Conservation (phyloP, 2,329 filamentous ascomycete genomes). For the Monosporascus sp. region DNA sequence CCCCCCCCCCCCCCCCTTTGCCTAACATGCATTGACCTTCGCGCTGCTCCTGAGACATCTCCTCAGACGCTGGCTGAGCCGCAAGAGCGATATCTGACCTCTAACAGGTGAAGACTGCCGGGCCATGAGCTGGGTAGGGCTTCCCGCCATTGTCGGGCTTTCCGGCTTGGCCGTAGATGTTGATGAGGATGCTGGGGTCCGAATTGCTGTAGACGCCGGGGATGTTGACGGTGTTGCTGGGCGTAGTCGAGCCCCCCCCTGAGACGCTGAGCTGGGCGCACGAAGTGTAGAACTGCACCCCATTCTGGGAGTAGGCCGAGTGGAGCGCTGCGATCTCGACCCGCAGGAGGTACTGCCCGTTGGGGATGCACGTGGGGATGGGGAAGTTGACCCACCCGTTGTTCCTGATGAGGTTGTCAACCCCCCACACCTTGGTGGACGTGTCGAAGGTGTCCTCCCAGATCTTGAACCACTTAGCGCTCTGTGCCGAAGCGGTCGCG, state of each 20-base stretch:
- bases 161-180: constrained; percentile 39
- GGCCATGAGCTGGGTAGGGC: constrained; percentile 23
- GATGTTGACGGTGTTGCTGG: constrained; percentile 35
- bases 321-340: constrained; percentile 50
- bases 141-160: constrained; percentile 36
- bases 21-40: no score
- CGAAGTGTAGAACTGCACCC: constrained; percentile 38
- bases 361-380: constrained; percentile 44
- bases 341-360: constrained; percentile 50
- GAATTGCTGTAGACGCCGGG: constrained; percentile 38
- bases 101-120: not conserved
- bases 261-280: constrained; percentile 37
- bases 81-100: no score
- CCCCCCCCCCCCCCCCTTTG: no score
- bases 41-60: no score
- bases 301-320: constrained; percentile 33
- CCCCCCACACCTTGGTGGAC: constrained; percentile 40
- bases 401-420: constrained; percentile 37
- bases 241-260: constrained; percentile 31
- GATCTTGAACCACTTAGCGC: constrained; percentile 50
- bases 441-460: constrained; percentile 43
- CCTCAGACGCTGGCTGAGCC: no score
- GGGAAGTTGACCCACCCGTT: constrained; percentile 43
- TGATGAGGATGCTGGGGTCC: constrained; percentile 40
- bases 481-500: constrained; percentile 33